Evolutionary conservation across 257 asterid genomes (phyloP).

Genomic region (Solanum virginianum): DNA sequence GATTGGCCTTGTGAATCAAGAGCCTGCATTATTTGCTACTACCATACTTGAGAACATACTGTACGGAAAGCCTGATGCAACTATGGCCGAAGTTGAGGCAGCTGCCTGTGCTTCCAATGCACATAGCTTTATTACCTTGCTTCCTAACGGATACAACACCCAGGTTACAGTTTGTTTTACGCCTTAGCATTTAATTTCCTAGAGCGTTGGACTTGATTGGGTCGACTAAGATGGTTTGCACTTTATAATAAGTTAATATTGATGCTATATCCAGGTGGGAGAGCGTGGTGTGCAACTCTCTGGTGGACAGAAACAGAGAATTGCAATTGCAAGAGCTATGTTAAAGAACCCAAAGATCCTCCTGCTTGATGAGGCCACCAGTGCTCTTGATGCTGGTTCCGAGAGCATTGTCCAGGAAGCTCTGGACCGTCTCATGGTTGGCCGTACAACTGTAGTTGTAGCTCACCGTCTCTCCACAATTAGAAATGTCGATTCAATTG

Average conservation of each 20-base stretch:
- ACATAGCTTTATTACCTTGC: constrained; percentile 76
- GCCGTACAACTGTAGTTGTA: constrained; percentile 84
- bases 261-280: constrained; percentile 52
- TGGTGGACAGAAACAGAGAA: constrained; percentile 94
- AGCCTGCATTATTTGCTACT: constrained; percentile 97
- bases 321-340: constrained; percentile 94
- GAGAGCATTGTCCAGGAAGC: constrained; percentile 95
- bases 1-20: constrained; percentile 97
- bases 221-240: neutral
- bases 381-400: constrained; percentile 87
- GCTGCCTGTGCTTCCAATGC: constrained; percentile 96
- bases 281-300: constrained; percentile 97
- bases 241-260: neutral
- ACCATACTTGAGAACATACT: constrained; percentile 87
- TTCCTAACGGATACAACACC: constrained; percentile 89
- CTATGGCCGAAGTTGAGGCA: constrained; percentile 85
- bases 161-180: constrained; percentile 34
- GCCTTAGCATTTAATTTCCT: neutral
- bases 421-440: constrained; percentile 81
- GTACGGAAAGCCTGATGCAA: constrained; percentile 90
- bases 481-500: constrained; percentile 78
- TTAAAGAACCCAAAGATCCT: constrained; percentile 81
- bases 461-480: constrained; percentile 96
- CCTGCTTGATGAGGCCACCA: constrained; percentile 88
- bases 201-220: neutral